phyloP scores from a whole-genome alignment of 495 filamentous ascomycete species.

The Penicillium crystallinum region DNA sequence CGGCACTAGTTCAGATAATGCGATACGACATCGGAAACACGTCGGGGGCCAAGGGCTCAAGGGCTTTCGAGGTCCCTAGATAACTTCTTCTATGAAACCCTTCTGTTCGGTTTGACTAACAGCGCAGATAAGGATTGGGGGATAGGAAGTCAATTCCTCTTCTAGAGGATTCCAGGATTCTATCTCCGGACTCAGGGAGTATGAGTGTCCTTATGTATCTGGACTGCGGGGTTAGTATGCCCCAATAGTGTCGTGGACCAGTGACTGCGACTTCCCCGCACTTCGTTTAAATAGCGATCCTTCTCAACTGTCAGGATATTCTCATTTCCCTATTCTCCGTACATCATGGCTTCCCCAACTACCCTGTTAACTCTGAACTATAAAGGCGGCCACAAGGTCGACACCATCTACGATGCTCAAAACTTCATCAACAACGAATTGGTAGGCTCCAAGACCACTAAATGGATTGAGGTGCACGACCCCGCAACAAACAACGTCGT shows the following conservation, averaged over 20 bases:
- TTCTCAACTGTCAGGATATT: neutral
- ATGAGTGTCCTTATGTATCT: too few species aligned
- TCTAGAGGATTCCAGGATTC: too few species aligned
- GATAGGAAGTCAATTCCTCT: too few species aligned
- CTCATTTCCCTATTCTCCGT: neutral
- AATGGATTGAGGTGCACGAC: slow-evolving; percentile 90
- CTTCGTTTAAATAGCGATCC: neutral
- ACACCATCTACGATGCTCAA: neutral
- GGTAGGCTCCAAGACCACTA: slow-evolving; percentile 63
- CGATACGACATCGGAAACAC: neutral
- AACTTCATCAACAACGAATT: slow-evolving; percentile 94
- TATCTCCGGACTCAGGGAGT: too few species aligned
- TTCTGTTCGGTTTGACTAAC: neutral
- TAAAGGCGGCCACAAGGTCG: neutral
- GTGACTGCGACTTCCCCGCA: neutral
- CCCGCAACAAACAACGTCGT: slow-evolving; percentile 97
- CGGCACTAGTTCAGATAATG: neutral
- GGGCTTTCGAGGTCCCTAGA: neutral
- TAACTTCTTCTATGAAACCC: neutral
- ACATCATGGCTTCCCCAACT: neutral
- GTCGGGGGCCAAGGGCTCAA: neutral
- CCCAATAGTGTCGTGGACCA: neutral
- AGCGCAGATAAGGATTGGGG: neutral
- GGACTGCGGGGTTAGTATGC: neutral
- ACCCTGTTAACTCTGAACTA: neutral